Evolutionary conservation across 352 stramenopile species (phyloP).

Genomic region (Globisporangium heterothallicum): DNA sequence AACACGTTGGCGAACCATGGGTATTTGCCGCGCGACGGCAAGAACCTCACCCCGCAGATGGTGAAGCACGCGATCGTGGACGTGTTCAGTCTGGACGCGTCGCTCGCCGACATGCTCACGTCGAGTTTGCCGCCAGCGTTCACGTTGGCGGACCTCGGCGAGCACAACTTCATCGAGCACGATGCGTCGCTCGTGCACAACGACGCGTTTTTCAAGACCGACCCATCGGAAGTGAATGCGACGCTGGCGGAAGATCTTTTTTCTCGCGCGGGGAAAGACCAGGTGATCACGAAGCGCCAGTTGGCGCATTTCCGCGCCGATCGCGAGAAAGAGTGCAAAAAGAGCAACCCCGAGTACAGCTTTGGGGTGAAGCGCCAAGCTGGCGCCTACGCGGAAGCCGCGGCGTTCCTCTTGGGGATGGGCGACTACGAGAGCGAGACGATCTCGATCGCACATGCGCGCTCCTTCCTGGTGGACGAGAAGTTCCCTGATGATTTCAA

Average conservation of each 20-base stretch:
- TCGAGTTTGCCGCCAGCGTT: conserved; percentile 28
- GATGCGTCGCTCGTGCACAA: conserved; percentile 67
- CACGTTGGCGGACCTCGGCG: conserved; percentile 41
- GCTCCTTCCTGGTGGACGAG: conserved; percentile 44
- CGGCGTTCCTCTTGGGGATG: conserved; percentile 42
- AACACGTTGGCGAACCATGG: conserved; percentile 74
- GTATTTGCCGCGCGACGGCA: conserved; percentile 55
- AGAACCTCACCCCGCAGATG: conserved; percentile 32
- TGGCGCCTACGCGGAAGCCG: conserved; percentile 39
- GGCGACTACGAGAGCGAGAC: conserved; percentile 25
- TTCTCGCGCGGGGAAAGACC: conserved; percentile 17
- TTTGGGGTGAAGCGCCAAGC: conserved; percentile 32
- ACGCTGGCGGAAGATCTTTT: conserved; percentile 39
- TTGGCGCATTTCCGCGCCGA: conserved; percentile 41
- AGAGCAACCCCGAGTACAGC: conserved; percentile 35
- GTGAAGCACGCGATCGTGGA: conserved; percentile 33
- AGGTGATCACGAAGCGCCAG: conserved; percentile 26
- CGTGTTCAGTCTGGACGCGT: conserved; percentile 43
- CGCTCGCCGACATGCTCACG: conserved; percentile 29
- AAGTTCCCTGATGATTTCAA: conserved; percentile 39
- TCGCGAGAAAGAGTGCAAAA: conserved; percentile 35
- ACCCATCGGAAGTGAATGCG: conserved; percentile 37
- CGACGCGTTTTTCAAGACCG: conserved; percentile 35
- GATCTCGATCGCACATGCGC: conserved; percentile 39
- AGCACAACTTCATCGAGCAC: conserved; percentile 67